A percentile compares a stretch with the other conserved stretches of the same genome.
Conservation (phyloP, 2,329 filamentous ascomycete genomes). For the Colletotrichum gloeosporioides region DNA sequence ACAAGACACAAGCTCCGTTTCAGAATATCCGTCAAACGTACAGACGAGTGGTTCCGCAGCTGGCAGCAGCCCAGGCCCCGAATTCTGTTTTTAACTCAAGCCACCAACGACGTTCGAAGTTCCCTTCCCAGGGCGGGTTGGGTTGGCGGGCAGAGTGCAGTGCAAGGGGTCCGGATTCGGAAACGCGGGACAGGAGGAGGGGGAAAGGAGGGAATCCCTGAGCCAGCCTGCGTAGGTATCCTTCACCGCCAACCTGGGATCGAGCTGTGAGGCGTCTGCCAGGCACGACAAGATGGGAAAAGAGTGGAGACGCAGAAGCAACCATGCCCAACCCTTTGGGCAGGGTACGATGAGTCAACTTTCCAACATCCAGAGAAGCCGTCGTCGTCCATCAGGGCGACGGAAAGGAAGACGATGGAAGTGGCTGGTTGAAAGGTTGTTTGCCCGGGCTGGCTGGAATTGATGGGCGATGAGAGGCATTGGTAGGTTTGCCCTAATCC, state of each 20-base stretch:
- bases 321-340: constrained; percentile 23
- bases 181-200: constrained; percentile 13
- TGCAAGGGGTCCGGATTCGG: constrained; percentile 17
- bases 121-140: not conserved
- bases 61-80: not conserved
- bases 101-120: not conserved
- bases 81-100: constrained; percentile 1
- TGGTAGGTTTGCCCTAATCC: not conserved
- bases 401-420: not conserved
- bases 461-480: not conserved
- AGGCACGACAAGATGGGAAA: constrained; percentile 16
- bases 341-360: constrained; percentile 24
- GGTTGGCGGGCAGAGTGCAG: not conserved
- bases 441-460: not conserved
- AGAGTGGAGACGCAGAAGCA: constrained; percentile 21
- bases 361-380: not conserved
- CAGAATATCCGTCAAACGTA: constrained; percentile 15
- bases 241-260: constrained; percentile 27
- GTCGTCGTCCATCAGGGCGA: not conserved
- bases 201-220: constrained; percentile 24
- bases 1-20: constrained; percentile 19
- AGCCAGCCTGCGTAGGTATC: not conserved
- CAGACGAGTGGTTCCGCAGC: constrained; percentile 8
- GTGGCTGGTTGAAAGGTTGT: constrained; percentile 7
- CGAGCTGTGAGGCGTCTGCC: constrained; percentile 18